Conservation (phyloP, 164 flowering plant species). For the Sextonia rubra region DNA sequence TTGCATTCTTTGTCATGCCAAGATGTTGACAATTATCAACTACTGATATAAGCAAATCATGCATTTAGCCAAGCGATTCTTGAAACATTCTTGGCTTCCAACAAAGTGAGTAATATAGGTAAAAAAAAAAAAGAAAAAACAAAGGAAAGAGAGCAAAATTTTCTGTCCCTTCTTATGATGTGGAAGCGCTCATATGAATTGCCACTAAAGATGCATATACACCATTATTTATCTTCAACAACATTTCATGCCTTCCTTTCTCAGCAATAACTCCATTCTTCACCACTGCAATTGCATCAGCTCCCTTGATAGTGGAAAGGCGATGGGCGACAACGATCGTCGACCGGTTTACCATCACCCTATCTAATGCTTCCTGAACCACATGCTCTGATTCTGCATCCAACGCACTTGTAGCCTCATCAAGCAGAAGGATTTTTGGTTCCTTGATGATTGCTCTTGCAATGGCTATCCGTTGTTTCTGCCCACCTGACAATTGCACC, state of each 20-base stretch:
- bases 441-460: constrained; percentile 20
- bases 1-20: too few relatives aligned
- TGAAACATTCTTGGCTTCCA: too few relatives aligned
- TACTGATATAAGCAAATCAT: too few relatives aligned
- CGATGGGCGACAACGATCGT: constrained; percentile 24
- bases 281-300: constrained; percentile 18
- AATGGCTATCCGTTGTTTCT: constrained; percentile 25
- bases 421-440: constrained; percentile 20
- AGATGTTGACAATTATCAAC: too few relatives aligned
- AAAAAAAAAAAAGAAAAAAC: too few relatives aligned
- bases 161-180: background rate
- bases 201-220: constrained; percentile 20
- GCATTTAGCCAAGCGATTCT: too few relatives aligned
- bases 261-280: constrained; percentile 22
- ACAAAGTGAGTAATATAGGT: too few relatives aligned
- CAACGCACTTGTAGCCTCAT: constrained; percentile 26
- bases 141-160: background rate
- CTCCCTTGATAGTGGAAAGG: constrained; percentile 16
- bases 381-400: constrained; percentile 26
- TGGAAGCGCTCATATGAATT: constrained; percentile 18
- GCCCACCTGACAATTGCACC: constrained; percentile 25
- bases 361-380: constrained; percentile 24
- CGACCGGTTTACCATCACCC: constrained; percentile 19
- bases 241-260: constrained; percentile 18
- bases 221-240: constrained; percentile 14